phyloP scores from a whole-genome alignment of 148 eudicot genomes.

The Fagopyrum esculentum region DNA sequence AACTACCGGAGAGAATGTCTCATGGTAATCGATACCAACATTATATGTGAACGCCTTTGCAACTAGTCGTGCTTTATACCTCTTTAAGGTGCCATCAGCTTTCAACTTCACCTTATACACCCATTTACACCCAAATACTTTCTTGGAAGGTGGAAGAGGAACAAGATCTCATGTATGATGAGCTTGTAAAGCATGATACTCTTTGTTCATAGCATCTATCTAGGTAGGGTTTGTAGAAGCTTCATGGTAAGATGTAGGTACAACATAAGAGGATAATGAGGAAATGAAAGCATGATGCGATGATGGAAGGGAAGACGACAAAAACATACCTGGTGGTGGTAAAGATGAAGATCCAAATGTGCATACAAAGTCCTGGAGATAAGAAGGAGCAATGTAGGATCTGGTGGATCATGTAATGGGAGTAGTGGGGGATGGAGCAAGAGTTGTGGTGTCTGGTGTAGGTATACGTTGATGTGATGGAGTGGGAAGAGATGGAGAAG shows the following conservation, averaged over 20 bases:
- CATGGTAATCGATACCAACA: neutral
- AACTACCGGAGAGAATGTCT: neutral
- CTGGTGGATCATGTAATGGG: neutral
- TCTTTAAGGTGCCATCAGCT: neutral
- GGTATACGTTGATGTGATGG: too few relatives aligned
- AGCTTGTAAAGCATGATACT: neutral
- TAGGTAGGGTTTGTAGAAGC: neutral
- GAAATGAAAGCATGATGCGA: neutral
- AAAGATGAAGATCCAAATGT: too few relatives aligned
- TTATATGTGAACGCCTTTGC: neutral
- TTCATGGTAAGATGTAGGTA: neutral
- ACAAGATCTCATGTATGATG: neutral
- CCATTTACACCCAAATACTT: neutral
- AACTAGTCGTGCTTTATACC: too few relatives aligned
- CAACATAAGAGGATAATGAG: too few relatives aligned
- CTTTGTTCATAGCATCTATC: neutral
- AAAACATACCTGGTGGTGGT: too few relatives aligned
- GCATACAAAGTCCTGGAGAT: too few relatives aligned
- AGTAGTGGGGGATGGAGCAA: too few relatives aligned
- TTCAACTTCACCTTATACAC: neutral
- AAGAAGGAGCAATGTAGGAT: neutral
- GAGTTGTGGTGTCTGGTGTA: too few relatives aligned
- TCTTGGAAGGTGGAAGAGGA: neutral
- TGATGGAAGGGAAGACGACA: neutral
- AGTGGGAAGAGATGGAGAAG: slow-evolving; percentile 8